Evolutionary conservation across 371 early-diverging fungal genomes (phyloP).

Genomic region (Mortierella polycephala): DNA sequence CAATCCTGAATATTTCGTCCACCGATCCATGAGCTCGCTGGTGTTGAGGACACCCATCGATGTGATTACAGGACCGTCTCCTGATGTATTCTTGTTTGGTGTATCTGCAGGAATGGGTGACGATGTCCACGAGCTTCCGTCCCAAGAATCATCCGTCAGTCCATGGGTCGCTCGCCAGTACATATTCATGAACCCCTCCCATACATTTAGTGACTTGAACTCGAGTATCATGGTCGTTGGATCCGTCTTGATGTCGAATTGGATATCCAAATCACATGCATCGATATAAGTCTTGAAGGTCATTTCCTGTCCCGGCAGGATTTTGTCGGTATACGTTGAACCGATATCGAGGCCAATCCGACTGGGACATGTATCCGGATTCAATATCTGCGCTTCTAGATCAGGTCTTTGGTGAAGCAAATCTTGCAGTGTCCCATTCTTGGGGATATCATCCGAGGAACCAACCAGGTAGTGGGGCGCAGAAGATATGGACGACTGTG

Average conservation of each 20-base stretch:
- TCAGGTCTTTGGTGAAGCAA: constrained; percentile 33
- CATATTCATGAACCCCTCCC: constrained; percentile 55
- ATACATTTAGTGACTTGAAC: constrained; percentile 36
- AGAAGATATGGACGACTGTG: not conserved
- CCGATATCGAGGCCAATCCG: constrained; percentile 5
- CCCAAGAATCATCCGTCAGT: constrained; percentile 43
- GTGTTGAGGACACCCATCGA: constrained; percentile 17
- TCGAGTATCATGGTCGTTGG: constrained; percentile 5
- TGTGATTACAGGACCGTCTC: constrained; percentile 22
- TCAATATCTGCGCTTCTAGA: constrained; percentile 7
- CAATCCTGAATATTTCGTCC: constrained; percentile 35
- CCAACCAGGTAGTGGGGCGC: constrained; percentile 29
- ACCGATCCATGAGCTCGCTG: constrained; percentile 30
- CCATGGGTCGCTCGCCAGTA: constrained; percentile 49
- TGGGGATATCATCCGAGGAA: constrained; percentile 20
- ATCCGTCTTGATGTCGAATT: constrained; percentile 26
- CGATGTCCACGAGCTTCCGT: constrained; percentile 19
- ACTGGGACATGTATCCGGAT: constrained; percentile 18
- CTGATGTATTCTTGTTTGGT: not conserved
- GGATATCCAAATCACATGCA: constrained; percentile 24
- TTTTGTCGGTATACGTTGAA: not conserved
- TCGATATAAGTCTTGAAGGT: constrained; percentile 46
- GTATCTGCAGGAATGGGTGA: constrained; percentile 29
- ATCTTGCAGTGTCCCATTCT: constrained; percentile 38
- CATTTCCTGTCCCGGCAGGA: constrained; percentile 23